Evolutionary conservation across 768 basidiomycete genomes (phyloP).

Genomic region (Rhizopogon sp.): DNA sequence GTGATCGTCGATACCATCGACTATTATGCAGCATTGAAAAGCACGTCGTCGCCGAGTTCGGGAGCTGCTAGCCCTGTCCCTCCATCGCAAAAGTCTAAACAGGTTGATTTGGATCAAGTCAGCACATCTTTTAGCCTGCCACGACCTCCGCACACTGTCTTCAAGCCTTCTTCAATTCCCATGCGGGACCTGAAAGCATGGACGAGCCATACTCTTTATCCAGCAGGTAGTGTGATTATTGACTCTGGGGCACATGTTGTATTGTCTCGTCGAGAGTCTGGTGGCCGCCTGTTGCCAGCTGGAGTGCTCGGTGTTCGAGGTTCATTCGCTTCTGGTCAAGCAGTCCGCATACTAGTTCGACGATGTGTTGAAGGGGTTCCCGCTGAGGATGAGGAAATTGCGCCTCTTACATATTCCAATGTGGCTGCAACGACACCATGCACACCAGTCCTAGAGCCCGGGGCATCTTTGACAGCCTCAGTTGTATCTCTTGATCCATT

Average conservation of each 20-base stretch:
- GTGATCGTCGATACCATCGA: conserved; percentile 80
- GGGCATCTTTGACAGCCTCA: conserved; percentile 38
- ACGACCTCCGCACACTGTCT: conserved; percentile 85
- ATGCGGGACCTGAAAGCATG: conserved; percentile 88
- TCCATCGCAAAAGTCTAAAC: conserved; percentile 10
- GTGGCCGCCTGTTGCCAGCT: conserved; percentile 86
- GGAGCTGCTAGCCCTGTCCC: conserved; percentile 20
- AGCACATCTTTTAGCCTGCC: conserved; percentile 15
- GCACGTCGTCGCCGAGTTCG: conserved; percentile 32
- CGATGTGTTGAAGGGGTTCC: conserved; percentile 22
- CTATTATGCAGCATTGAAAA: conserved; percentile 50
- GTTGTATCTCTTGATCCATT: conserved; percentile 43
- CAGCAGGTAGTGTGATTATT: conserved; percentile 84
- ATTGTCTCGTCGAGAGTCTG: conserved; percentile 79
- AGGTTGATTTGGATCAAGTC: conserved; percentile 20
- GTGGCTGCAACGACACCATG: conserved; percentile 20
- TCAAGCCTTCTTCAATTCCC: conserved; percentile 67
- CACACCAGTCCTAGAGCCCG: conserved; percentile 46
- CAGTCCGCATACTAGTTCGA: conserved; percentile 75
- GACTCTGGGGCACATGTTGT: conserved; percentile 87
- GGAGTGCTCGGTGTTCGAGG: conserved; percentile 88
- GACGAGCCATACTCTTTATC: conserved; percentile 93
- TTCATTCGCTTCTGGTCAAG: conserved; percentile 90
- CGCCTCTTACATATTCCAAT: conserved; percentile 35
- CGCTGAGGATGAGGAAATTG: conserved; percentile 21